Conservation (phyloP, 371 early-diverging fungal species). For the Actinomortierella ambigua region DNA sequence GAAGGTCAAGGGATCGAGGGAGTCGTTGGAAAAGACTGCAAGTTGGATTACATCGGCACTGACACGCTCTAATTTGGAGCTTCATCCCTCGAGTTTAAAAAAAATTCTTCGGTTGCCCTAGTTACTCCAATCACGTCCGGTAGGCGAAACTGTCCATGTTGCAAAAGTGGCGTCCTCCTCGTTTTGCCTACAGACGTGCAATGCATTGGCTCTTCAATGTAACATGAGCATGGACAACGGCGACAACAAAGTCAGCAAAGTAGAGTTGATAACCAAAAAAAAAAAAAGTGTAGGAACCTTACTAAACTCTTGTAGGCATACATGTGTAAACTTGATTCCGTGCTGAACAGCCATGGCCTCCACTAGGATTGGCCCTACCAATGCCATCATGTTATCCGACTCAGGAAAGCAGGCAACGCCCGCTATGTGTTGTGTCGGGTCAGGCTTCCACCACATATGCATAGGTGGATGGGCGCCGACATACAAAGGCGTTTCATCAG, state of each 20-base stretch:
- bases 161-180: slow-evolving; percentile 3
- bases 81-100: too few relatives aligned
- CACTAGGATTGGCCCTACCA: slow-evolving; percentile 8
- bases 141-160: slow-evolving; percentile 8
- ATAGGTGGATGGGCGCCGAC: too few relatives aligned
- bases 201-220: slow-evolving; percentile 10
- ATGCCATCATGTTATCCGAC: slow-evolving; percentile 10
- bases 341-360: slow-evolving; percentile 10
- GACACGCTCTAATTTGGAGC: slow-evolving; percentile 6
- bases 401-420: too few relatives aligned
- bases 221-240: too few relatives aligned
- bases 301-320: too few relatives aligned
- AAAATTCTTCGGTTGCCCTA: neutral
- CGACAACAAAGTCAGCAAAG: too few relatives aligned
- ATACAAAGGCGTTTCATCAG: too few relatives aligned
- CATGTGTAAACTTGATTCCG: slow-evolving; percentile 12
- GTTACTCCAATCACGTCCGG: slow-evolving; percentile 4
- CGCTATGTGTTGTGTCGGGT: too few relatives aligned
- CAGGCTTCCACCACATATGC: too few relatives aligned
- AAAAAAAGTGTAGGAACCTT: slow-evolving; percentile 7
- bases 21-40: slow-evolving; percentile 12
- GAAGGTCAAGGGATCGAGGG: slow-evolving; percentile 11
- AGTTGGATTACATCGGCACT: slow-evolving; percentile 9
- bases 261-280: too few relatives aligned
- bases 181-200: slow-evolving; percentile 2